Percentiles rank a stretch among this genome's conserved stretches.
Evolutionary conservation across 495 filamentous ascomycete species (phyloP).

Genomic region (Neurospora sp.): DNA sequence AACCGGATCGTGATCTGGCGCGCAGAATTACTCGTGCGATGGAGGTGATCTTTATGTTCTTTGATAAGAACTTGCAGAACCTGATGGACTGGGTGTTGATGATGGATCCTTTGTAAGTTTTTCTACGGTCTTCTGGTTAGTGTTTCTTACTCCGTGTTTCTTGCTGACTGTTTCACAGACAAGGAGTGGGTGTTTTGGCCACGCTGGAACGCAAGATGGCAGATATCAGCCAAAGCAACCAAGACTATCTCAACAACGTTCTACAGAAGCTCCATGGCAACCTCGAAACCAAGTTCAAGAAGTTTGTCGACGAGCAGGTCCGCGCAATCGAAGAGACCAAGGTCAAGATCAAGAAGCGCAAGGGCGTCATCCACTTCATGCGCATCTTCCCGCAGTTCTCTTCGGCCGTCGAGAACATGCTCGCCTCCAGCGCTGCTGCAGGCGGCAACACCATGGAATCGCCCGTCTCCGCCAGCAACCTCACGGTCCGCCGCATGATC

Average conservation of each 20-base stretch:
- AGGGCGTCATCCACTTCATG: constrained; percentile 90
- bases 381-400: constrained; percentile 84
- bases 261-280: constrained; percentile 71
- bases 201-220: constrained; percentile 67
- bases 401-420: constrained; percentile 70
- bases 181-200: constrained; percentile 80
- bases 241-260: constrained; percentile 75
- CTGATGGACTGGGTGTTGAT: constrained; percentile 75
- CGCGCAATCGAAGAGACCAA: constrained; percentile 97
- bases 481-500: constrained; percentile 60
- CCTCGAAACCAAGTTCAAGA: constrained; percentile 65
- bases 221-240: constrained; percentile 74
- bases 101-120: constrained; percentile 69
- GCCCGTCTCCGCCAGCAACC: constrained; percentile 7
- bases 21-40: constrained; percentile 70
- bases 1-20: constrained; percentile 74
- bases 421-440: constrained; percentile 35
- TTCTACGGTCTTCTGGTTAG: background rate
- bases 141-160: too few relatives aligned
- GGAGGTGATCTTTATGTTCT: constrained; percentile 76
- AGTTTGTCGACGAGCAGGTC: constrained; percentile 90
- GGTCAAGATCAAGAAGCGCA: constrained; percentile 96
- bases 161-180: constrained; percentile 32
- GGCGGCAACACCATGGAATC: background rate
- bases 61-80: constrained; percentile 66